Evolutionary conservation across 73 alveolate genomes (phyloP), one percentile per base, ranked within the genome.

Genomic region (Diophrys sp.): DNA sequence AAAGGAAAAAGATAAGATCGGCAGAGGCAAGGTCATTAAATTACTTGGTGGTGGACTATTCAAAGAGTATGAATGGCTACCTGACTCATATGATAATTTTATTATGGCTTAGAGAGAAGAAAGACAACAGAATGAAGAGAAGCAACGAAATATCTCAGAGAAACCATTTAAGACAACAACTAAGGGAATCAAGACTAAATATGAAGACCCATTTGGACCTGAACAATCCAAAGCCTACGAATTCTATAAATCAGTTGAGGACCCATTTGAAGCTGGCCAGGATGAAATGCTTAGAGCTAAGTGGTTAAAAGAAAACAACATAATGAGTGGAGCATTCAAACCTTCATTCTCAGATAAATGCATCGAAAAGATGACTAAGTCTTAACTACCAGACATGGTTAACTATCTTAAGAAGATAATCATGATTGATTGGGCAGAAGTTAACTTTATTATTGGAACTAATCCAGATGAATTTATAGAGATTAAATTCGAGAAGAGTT

Each of bases 351-450:
- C 56, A 11, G 90, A 82, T 66, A 73, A 74, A 31, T 28, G 85
- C 74, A 54, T 82, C 70, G 90, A 82, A 31, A 28, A 80, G 33
- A 73, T 82, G 44, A 82, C 74, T 25, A 82, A 34, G 70, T 5
- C 25, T 25, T 34, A 82, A 44, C 80, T 82, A 11, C 90, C 90
- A 0, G 90, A 82, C 78, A 67, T 82, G 18, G 90, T 82, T 14
- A 82, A 82, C 44, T 82, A 74, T 33, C 25, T 82, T 1, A 82
- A 82, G 84, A 82, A 82, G 57, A 34, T 82, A 5, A 82, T 82
- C 73, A 82, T 82, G 90, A 74, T 82, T 29, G 90, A 82, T 55
- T 82, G 90, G 90, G 90, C 90, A 24, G 90, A 82, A 55, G 90
- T 82, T 33, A 82, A 82, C 75, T 82, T 82, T 34, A 82, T 82